Conservation (phyloP, 345 rosid genomes). For the Arabis alpina region DNA sequence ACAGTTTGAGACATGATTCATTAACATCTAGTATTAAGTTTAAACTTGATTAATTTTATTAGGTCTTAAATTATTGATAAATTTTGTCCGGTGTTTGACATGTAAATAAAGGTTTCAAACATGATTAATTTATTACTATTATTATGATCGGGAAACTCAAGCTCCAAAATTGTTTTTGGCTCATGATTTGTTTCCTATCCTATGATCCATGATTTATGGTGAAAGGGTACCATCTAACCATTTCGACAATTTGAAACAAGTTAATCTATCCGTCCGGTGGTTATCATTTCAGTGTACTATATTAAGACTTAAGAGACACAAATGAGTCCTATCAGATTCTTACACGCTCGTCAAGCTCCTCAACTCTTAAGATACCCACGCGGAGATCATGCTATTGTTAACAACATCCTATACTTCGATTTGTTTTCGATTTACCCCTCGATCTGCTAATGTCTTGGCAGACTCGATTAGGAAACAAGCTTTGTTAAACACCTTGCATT, state of each 20-base stretch:
- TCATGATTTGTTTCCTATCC: background rate
- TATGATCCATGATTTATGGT: background rate
- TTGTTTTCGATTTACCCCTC: too few species aligned
- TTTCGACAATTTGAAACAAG: background rate
- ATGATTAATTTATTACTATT: background rate
- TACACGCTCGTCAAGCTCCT: too few species aligned
- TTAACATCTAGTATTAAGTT: conserved; percentile 25
- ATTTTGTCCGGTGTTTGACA: conserved; percentile 22
- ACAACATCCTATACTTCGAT: too few species aligned
- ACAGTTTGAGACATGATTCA: conserved; percentile 39
- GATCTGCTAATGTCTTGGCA: too few species aligned
- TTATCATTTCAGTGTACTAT: too few species aligned
- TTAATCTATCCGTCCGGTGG: background rate
- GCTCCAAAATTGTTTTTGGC: background rate
- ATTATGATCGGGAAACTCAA: conserved; percentile 4
- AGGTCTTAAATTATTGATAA: conserved; percentile 14
- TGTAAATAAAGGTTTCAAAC: conserved; percentile 30
- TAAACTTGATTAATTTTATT: conserved; percentile 23
- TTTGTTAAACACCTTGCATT: too few species aligned
- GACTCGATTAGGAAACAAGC: too few species aligned
- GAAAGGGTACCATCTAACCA: background rate
- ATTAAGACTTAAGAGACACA: too few species aligned
- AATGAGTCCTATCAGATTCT: too few species aligned
- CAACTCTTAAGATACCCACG: too few species aligned
- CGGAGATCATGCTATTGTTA: too few species aligned